These are phyloP conservation scores for Gossypium laxum DNA, from an alignment of 441 rosid genomes.

Conservation along the genomic window DNA sequence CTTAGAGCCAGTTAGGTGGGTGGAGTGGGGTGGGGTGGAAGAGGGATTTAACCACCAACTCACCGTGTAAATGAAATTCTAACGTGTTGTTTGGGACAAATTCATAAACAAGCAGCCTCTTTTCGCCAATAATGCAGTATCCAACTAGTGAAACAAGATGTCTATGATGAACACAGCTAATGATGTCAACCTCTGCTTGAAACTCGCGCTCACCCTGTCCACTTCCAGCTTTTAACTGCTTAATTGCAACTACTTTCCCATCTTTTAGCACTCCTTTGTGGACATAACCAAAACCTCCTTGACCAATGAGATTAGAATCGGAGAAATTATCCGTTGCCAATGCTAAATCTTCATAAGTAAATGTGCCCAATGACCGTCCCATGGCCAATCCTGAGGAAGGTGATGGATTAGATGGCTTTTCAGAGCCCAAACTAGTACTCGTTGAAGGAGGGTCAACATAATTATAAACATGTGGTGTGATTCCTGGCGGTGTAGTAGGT, in stretches of 20 bases:
- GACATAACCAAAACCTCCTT: slow-evolving; percentile 72
- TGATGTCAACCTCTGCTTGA: slow-evolving; percentile 54
- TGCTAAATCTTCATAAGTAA: slow-evolving; percentile 43
- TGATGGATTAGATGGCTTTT: slow-evolving; percentile 18
- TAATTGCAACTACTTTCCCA: slow-evolving; percentile 48
- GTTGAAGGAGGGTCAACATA: slow-evolving; percentile 18
- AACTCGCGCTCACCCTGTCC: slow-evolving; percentile 70
- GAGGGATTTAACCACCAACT: slow-evolving; percentile 8
- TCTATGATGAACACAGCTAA: slow-evolving; percentile 56
- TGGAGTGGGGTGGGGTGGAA: not conserved
- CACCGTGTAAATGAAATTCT: slow-evolving; percentile 57
- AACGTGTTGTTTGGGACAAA: slow-evolving; percentile 52
- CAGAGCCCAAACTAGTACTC: slow-evolving; percentile 29
- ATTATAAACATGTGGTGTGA: slow-evolving; percentile 6
- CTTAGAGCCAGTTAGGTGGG: not conserved
- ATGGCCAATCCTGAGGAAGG: slow-evolving; percentile 23
- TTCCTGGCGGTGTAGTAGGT: slow-evolving; percentile 22
- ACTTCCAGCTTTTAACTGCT: slow-evolving; percentile 59
- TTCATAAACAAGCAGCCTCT: slow-evolving; percentile 56
- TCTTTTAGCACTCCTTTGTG: slow-evolving; percentile 47
- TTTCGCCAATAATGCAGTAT: slow-evolving; percentile 42
- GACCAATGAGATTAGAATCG: slow-evolving; percentile 44
- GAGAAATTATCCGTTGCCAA: slow-evolving; percentile 48
- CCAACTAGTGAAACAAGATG: slow-evolving; percentile 61
- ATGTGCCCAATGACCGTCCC: slow-evolving; percentile 33